Evolutionary conservation across 257 asterid genomes (phyloP).

Genomic region (Cynanchum wilfordii): DNA sequence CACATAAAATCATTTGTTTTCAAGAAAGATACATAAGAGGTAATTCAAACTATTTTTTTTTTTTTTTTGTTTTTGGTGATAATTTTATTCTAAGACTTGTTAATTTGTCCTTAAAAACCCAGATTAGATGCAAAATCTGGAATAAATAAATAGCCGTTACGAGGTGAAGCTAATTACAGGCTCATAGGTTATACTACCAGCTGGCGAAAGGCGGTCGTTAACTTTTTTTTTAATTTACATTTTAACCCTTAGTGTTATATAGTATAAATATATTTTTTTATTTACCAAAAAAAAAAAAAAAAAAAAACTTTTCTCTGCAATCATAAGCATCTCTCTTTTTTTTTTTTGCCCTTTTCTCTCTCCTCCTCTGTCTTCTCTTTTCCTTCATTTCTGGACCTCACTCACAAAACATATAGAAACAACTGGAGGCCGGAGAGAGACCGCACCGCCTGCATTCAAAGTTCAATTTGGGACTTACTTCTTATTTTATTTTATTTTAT

Average conservation of each 20-base stretch:
- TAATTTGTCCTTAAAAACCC: too few relatives aligned
- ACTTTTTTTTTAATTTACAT: neutral
- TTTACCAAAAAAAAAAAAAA: too few relatives aligned
- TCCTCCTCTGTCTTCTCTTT: neutral
- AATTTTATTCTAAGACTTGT: too few relatives aligned
- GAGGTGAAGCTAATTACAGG: neutral
- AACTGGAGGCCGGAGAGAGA: neutral
- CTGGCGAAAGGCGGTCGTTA: neutral
- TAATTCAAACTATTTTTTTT: too few relatives aligned
- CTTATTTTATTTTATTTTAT: neutral
- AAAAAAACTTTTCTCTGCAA: neutral
- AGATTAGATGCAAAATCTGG: neutral
- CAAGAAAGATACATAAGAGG: neutral
- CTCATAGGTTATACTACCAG: neutral
- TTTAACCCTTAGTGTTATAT: neutral
- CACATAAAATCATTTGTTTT: neutral
- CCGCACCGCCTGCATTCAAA: neutral
- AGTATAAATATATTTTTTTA: neutral
- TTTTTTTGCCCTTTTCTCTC: too few relatives aligned
- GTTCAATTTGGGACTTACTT: neutral
- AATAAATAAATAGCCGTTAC: constrained; percentile 2
- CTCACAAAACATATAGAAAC: neutral
- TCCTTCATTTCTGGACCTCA: neutral
- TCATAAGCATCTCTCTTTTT: neutral
- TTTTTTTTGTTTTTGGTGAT: too few relatives aligned